Percentiles rank a stretch among this genome's conserved stretches.
phyloP scores from a whole-genome alignment of 106 monocot species.

The Chionographis japonica region DNA sequence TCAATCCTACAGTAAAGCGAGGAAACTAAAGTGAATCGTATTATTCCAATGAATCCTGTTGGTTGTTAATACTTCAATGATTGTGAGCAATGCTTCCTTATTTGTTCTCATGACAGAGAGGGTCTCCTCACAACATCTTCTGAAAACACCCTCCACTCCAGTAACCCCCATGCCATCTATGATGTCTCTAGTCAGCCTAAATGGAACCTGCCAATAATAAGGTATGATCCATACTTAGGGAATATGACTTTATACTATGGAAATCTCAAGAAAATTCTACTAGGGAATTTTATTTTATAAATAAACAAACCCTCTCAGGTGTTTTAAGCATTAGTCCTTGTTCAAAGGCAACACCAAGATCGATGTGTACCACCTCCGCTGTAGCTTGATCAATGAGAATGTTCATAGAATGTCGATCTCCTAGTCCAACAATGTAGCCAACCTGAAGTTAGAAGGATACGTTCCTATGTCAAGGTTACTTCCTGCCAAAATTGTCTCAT shows the following conservation, averaged over 20 bases:
- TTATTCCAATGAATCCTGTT: neutral
- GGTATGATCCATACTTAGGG: neutral
- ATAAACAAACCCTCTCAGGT: slow-evolving; percentile 77
- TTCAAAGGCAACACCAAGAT: slow-evolving; percentile 99
- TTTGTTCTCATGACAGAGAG: slow-evolving; percentile 94
- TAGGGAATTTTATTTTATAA: neutral
- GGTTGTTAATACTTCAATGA: slow-evolving; percentile 61
- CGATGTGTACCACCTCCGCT: slow-evolving; percentile 95
- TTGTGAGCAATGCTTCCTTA: slow-evolving; percentile 90
- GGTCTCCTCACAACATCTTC: slow-evolving; percentile 96
- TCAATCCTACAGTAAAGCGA: slow-evolving; percentile 8
- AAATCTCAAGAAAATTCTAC: neutral
- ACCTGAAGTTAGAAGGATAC: slow-evolving; percentile 44
- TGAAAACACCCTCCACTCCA: slow-evolving; percentile 93
- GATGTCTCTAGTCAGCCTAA: slow-evolving; percentile 89
- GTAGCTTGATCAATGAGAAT: slow-evolving; percentile 96
- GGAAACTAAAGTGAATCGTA: neutral
- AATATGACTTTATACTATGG: neutral
- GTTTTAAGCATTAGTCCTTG: slow-evolving; percentile 99
- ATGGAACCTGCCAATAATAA: slow-evolving; percentile 61
- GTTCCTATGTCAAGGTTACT: neutral
- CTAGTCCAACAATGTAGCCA: slow-evolving; percentile 96
- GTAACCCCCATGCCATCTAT: slow-evolving; percentile 96
- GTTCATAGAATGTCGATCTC: slow-evolving; percentile 98
- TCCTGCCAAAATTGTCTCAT: too few relatives aligned